A percentile compares a stretch with the other conserved stretches of the same genome.
Conservation (phyloP, 2,329 filamentous ascomycete species). For the Raffaelea ambrosiae region DNA sequence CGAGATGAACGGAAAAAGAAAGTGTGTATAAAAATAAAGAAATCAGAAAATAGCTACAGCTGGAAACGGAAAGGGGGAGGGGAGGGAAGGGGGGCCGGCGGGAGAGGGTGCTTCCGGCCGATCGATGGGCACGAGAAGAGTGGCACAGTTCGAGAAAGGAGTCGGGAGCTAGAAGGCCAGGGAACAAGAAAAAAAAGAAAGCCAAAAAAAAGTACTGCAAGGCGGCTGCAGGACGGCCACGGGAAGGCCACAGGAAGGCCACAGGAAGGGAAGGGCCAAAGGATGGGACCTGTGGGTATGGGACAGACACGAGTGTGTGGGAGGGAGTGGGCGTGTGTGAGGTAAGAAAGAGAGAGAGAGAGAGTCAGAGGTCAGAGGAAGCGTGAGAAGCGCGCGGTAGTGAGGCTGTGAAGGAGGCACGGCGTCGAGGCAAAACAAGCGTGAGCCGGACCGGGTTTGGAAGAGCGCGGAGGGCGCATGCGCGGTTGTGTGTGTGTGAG, state of each 20-base stretch:
- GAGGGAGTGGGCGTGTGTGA: not conserved
- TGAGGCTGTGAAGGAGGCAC: not conserved
- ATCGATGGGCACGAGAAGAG: not conserved
- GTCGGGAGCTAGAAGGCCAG: not conserved
- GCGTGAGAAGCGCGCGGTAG: not conserved
- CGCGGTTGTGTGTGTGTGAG: not conserved
- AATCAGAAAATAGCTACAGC: not conserved
- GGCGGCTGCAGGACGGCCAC: not conserved
- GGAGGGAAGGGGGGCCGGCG: not conserved
- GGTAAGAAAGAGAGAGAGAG: not conserved
- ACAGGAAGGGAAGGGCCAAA: not conserved
- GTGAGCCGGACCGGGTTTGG: not conserved
- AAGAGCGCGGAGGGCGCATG: not conserved
- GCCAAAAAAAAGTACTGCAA: not conserved
- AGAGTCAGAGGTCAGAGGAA: no score
- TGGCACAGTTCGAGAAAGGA: no score
- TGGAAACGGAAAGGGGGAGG: not conserved
- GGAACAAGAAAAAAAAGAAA: not conserved
- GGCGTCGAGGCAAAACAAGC: not conserved
- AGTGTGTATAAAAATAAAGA: constrained; percentile 1
- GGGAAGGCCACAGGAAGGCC: not conserved
- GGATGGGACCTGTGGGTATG: not conserved
- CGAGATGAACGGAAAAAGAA: not conserved
- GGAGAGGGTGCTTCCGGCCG: not conserved
- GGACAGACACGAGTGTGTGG: not conserved